phyloP scores from a whole-genome alignment of 2,329 filamentous ascomycete species.

The Dendryphion nanum region DNA sequence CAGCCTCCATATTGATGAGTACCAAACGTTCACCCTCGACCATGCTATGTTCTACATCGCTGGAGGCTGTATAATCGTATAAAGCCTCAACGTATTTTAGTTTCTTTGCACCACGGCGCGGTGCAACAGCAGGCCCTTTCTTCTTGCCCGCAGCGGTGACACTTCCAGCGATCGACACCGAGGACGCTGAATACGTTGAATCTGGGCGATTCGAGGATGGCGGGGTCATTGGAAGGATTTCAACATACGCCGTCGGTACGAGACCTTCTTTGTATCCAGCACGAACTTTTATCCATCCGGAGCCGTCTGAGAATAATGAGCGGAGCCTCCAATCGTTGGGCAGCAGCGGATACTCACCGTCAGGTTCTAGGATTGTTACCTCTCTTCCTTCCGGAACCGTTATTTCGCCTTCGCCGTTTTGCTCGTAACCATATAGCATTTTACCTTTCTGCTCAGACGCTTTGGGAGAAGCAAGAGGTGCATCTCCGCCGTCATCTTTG shows the following conservation, averaged over 20 bases:
- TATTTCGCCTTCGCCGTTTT: conserved; percentile 76
- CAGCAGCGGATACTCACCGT: conserved; percentile 73
- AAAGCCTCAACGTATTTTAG: conserved; percentile 88
- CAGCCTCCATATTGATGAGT: conserved; percentile 79
- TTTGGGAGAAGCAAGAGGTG: conserved; percentile 31
- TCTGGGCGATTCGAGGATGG: conserved; percentile 44
- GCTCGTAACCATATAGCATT: conserved; percentile 88
- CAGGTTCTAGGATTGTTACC: conserved; percentile 75
- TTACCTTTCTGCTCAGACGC: conserved; percentile 67
- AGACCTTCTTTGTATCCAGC: conserved; percentile 74
- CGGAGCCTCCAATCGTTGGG: neutral
- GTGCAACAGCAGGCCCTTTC: conserved; percentile 88
- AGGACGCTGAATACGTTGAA: conserved; percentile 73
- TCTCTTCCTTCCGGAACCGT: conserved; percentile 76
- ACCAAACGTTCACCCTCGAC: conserved; percentile 87
- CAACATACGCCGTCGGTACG: conserved; percentile 83
- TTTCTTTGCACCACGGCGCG: conserved; percentile 87
- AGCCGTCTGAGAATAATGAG: conserved; percentile 64
- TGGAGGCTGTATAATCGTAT: conserved; percentile 87
- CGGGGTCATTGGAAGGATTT: conserved; percentile 54
- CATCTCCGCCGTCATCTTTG: conserved; percentile 57
- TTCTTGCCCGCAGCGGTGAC: conserved; percentile 61
- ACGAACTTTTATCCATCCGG: conserved; percentile 86
- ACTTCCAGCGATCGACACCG: conserved; percentile 65
- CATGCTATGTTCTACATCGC: conserved; percentile 87